Evolutionary conservation across 2,329 filamentous ascomycete genomes (phyloP), one percentile per base, ranked within the genome.

Genomic region (Parastagonospora avenae): DNA sequence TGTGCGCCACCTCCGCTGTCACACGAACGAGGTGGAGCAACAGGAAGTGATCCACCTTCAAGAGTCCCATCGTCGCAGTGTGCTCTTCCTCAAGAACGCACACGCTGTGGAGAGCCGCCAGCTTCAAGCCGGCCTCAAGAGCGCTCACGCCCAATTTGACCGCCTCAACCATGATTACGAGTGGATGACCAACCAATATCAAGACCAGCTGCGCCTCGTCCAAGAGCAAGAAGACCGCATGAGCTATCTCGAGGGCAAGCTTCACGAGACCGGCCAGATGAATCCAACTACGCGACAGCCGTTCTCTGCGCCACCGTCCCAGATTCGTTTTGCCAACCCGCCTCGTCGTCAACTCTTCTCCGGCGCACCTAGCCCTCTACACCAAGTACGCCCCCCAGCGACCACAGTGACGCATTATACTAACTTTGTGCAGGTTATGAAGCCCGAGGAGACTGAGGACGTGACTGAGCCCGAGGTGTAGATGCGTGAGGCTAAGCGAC

Each of bases 221-320:
- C 48, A 62, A 28, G 68, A 71, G 50, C 65, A 62, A 36, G 61
- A 64, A 16, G 52, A 55, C n/a, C 66, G 63, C 15, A 68, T 73
- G 41, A 40, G 48, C 3, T 68, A 72, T 9, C 61, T 74, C 14
- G 59, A 71, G 29, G 50, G 46, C 10, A 68, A 59, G 51, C 44
- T 72, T 1, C 52, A 59, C 31, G 68, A 73, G 42, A 50, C 46
- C 7, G 48, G 52, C 8, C 46, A 50, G 9, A 24, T 15, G 7
- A 47, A 46, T 11, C 45, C 35, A 4, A 11, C 16, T 4, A 14
- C 28, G n/a, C 35, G 19, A 4, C n/a, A 39, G 14, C 58, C 58
- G 1, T 54, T 54, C 32, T 60, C 52, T 14, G 58, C 60, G 29
- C 60, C 60, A 1, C 24, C 58, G n/a, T 50, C 51, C 7, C 45